Percentiles rank a stretch among this genome's conserved stretches.
These are phyloP conservation scores for Incumbomyces lentus DNA, from an alignment of 2,329 filamentous ascomycete species.

Conservation along the genomic window DNA sequence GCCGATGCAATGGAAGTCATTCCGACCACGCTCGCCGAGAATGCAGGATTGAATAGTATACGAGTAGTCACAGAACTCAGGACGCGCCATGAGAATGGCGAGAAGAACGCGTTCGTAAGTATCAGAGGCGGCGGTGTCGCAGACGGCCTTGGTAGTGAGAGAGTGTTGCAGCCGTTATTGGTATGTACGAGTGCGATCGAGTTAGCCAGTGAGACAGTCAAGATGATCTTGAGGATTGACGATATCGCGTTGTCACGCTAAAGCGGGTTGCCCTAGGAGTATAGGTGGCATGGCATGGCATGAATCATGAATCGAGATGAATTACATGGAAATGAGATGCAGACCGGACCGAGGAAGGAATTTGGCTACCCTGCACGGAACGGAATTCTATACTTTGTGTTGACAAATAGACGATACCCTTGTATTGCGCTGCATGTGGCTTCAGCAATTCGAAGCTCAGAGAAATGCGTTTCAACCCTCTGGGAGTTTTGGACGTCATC, in stretches of 20 bases:
- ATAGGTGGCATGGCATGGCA: neutral
- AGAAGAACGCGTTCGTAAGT: conserved; percentile 92
- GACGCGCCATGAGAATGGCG: conserved; percentile 86
- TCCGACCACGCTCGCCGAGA: conserved; percentile 91
- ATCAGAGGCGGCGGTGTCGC: conserved; percentile 97
- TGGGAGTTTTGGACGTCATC: no score
- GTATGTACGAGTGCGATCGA: conserved; percentile 97
- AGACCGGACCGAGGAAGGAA: no score
- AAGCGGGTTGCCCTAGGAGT: neutral
- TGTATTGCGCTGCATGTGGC: no score
- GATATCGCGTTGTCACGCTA: conserved; percentile 49
- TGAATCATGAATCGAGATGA: neutral
- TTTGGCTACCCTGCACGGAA: no score
- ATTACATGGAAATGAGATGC: no score
- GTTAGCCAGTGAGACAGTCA: conserved; percentile 93
- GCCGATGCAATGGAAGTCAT: conserved; percentile 96
- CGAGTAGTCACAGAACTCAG: conserved; percentile 94
- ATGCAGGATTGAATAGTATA: conserved; percentile 95
- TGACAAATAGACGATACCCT: no score
- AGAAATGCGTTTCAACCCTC: no score
- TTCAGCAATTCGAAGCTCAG: no score
- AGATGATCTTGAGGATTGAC: conserved; percentile 72
- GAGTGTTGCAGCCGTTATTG: conserved; percentile 87
- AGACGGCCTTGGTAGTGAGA: conserved; percentile 92
- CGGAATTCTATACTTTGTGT: no score